Percentiles rank a stretch among this genome's conserved stretches.
phyloP scores from a whole-genome alignment of 2,329 filamentous ascomycete genomes.

The Ustulina deusta region DNA sequence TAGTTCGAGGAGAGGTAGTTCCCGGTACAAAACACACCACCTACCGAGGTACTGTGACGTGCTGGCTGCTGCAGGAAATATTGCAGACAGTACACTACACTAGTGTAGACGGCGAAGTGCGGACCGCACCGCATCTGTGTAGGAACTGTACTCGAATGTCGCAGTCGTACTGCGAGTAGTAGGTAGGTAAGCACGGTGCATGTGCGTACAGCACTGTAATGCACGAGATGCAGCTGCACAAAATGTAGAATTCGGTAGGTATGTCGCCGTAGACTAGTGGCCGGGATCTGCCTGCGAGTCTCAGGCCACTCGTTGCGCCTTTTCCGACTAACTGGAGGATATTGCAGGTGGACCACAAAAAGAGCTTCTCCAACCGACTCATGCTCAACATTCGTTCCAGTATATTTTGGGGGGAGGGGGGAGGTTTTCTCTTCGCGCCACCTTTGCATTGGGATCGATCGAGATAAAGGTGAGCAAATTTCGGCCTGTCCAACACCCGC shows the following conservation, averaged over 20 bases:
- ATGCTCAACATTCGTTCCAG: neutral
- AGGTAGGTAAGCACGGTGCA: neutral
- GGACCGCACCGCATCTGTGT: constrained; percentile 13
- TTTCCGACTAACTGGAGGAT: constrained; percentile 6
- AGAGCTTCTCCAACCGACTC: constrained; percentile 21
- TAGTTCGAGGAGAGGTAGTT: neutral
- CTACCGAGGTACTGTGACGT: too few species aligned
- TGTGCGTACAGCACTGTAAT: neutral
- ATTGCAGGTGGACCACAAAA: constrained; percentile 25
- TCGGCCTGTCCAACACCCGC: constrained; percentile 4
- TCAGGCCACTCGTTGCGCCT: constrained; percentile 24
- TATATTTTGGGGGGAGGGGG: neutral
- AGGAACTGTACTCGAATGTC: too few species aligned
- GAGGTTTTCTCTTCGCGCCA: constrained; percentile 15
- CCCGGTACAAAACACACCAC: too few species aligned
- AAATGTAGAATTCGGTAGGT: constrained; percentile 3
- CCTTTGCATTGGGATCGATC: constrained; percentile 1
- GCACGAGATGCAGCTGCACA: neutral
- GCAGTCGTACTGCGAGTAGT: too few species aligned
- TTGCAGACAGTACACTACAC: constrained; percentile 12
- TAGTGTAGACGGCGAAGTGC: constrained; percentile 14
- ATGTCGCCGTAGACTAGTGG: constrained; percentile 11
- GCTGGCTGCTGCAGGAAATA: constrained; percentile 26
- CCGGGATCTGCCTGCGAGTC: constrained; percentile 34
- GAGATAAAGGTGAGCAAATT: constrained; percentile 12